Evolutionary conservation across 257 asterid species (phyloP).

Genomic region (Oldenlandia corymbosa): DNA sequence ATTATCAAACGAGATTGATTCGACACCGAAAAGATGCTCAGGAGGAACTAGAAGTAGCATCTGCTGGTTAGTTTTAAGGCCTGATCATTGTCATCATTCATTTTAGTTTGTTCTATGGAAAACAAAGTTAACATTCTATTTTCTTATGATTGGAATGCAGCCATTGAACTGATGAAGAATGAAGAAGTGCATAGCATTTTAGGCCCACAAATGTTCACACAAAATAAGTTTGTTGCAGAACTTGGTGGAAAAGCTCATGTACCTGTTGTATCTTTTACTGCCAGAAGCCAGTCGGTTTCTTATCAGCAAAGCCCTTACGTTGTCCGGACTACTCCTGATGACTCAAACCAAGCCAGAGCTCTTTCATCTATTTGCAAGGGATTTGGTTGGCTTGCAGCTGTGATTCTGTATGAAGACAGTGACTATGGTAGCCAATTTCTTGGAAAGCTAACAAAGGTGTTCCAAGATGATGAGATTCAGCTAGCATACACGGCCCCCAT

Average conservation of each 20-base stretch:
- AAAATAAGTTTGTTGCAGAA: slow-evolving; percentile 34
- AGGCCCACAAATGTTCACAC: slow-evolving; percentile 31
- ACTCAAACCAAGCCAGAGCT: slow-evolving; percentile 31
- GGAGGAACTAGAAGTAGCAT: slow-evolving; percentile 28
- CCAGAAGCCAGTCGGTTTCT: slow-evolving; percentile 28
- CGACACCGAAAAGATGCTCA: slow-evolving; percentile 30
- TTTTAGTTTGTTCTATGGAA: no score
- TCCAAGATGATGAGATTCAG: slow-evolving; percentile 31
- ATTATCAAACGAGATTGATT: slow-evolving; percentile 34
- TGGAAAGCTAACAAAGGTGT: slow-evolving; percentile 33
- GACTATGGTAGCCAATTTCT: slow-evolving; percentile 39
- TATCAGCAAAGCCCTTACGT: slow-evolving; percentile 24
- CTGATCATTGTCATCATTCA: no score
- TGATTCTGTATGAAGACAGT: slow-evolving; percentile 42
- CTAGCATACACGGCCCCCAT: slow-evolving; percentile 25
- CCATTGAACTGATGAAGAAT: slow-evolving; percentile 36
- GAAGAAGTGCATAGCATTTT: slow-evolving; percentile 51
- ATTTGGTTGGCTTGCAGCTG: slow-evolving; percentile 42
- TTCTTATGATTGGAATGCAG: slow-evolving; percentile 16
- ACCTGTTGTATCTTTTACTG: slow-evolving; percentile 37
- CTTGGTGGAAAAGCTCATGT: slow-evolving; percentile 41
- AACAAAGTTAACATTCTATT: no score
- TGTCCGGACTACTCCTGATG: slow-evolving; percentile 30
- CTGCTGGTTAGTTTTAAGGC: slow-evolving; percentile 43
- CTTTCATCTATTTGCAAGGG: slow-evolving; percentile 39